Conservation (phyloP, 1,284 basidiomycete genomes). For the Naganishia liquefaciens region DNA sequence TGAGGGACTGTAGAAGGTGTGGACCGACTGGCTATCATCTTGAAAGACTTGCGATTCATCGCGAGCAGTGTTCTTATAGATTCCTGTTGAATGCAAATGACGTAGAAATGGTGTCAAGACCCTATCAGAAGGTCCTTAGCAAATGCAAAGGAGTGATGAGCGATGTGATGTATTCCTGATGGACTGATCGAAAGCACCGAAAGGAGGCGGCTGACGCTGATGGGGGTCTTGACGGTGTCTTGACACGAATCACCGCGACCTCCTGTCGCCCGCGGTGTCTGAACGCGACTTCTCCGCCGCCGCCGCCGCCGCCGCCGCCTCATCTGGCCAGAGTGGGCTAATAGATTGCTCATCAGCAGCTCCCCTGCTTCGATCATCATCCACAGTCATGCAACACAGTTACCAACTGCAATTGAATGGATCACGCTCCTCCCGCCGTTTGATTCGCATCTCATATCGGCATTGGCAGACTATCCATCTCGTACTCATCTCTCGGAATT, state of each 20-base stretch:
- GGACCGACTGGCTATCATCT: conserved; percentile 2
- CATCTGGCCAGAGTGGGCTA: conserved; percentile 7
- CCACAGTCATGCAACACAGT: conserved; percentile 9
- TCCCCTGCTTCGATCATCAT: conserved; percentile 16
- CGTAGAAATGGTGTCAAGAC: conserved; percentile 1
- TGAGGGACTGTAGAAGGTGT: background rate
- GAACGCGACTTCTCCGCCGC: background rate
- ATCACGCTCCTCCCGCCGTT: background rate
- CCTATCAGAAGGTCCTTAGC: conserved; percentile 9
- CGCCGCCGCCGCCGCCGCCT: background rate
- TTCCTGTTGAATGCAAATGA: background rate
- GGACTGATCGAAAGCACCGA: background rate
- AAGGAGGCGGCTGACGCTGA: background rate
- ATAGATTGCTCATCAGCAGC: conserved; percentile 12
- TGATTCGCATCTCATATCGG: background rate
- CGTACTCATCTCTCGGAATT: background rate
- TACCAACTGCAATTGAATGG: background rate
- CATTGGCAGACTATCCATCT: background rate
- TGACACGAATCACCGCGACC: conserved; percentile 1
- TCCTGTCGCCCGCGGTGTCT: background rate
- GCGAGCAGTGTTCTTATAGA: conserved; percentile 3
- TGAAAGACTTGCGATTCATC: background rate
- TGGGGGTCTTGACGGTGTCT: background rate
- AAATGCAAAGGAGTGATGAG: conserved; percentile 4
- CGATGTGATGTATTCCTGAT: conserved; percentile 5